phyloP scores from a whole-genome alignment of 805 yeast genomes.

The Millerozyma miso region DNA sequence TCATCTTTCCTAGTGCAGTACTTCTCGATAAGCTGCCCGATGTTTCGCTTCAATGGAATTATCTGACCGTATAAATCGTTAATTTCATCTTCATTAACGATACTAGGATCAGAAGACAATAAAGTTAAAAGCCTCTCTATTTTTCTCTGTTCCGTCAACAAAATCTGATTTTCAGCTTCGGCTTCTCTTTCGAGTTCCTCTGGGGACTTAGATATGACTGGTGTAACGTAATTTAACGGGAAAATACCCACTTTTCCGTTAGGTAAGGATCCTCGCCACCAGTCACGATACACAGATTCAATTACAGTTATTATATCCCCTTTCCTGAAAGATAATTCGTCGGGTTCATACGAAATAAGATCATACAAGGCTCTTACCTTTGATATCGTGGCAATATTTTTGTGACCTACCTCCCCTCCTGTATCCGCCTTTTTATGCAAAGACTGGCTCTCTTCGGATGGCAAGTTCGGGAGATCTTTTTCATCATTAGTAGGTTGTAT shows the following conservation, averaged over 20 bases:
- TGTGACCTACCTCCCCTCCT: constrained; percentile 17
- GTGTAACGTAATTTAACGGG: constrained; percentile 88
- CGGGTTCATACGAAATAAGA: constrained; percentile 70
- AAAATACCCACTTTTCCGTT: constrained; percentile 81
- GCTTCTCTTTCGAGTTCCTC: constrained; percentile 52
- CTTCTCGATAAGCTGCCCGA: constrained; percentile 73
- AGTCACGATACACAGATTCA: constrained; percentile 84
- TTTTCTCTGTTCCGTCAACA: constrained; percentile 47
- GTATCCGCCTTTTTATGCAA: constrained; percentile 11
- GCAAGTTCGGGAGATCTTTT: constrained; percentile 36
- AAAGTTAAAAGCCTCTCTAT: constrained; percentile 68
- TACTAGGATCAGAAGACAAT: constrained; percentile 30
- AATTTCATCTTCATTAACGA: constrained; percentile 56
- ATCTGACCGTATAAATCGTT: constrained; percentile 70
- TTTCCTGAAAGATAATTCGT: constrained; percentile 78
- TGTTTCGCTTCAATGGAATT: constrained; percentile 66
- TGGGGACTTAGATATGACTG: constrained; percentile 61
- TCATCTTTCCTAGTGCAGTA: constrained; percentile 77
- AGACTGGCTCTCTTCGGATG: constrained; percentile 6
- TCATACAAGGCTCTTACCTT: constrained; percentile 86
- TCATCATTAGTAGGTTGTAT: constrained; percentile 19
- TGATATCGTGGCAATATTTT: constrained; percentile 44
- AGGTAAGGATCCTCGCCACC: constrained; percentile 88
- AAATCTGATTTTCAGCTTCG: constrained; percentile 48
- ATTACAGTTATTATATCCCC: constrained; percentile 87